These are phyloP conservation scores for Eragrostis tef DNA, from an alignment of 202 grass and related monocot species.

Conservation along the genomic window DNA sequence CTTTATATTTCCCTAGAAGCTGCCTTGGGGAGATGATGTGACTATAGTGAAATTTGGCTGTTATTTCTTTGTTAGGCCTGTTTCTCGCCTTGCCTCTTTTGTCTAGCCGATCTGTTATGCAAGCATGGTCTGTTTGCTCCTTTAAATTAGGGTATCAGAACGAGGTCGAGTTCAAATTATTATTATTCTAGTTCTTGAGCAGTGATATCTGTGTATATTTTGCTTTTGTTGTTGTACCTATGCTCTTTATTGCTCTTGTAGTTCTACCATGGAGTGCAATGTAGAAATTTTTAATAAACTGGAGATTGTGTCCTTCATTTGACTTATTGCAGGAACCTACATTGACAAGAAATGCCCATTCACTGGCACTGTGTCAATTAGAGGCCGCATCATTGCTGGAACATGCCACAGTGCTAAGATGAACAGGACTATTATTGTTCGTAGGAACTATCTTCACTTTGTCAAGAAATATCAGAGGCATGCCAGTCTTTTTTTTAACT, in stretches of 20 bases:
- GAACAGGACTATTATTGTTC: slow-evolving; percentile 73
- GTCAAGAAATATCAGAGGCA: slow-evolving; percentile 79
- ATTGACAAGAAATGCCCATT: slow-evolving; percentile 82
- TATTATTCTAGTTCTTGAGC: neutral
- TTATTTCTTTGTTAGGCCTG: neutral
- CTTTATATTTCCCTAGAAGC: neutral
- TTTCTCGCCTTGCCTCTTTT: neutral
- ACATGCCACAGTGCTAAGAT: slow-evolving; percentile 78
- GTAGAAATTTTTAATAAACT: neutral
- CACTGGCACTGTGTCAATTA: slow-evolving; percentile 60
- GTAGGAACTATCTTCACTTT: slow-evolving; percentile 77
- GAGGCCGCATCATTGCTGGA: slow-evolving; percentile 66
- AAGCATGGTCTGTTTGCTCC: neutral
- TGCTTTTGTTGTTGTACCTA: neutral
- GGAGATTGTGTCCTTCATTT: neutral
- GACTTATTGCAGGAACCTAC: slow-evolving; percentile 60
- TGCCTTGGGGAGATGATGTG: neutral
- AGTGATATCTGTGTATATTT: neutral
- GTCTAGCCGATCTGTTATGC: neutral
- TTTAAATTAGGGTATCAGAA: neutral
- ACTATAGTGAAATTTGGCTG: neutral
- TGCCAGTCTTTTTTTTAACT: slow-evolving; percentile 34
- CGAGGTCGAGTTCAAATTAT: neutral
- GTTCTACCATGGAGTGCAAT: neutral
- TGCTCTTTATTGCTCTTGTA: slow-evolving; percentile 1